A percentile compares a stretch with the other conserved stretches of the same genome.
Evolutionary conservation across 495 filamentous ascomycete species (phyloP).

Genomic region (Xylaria palmicola): DNA sequence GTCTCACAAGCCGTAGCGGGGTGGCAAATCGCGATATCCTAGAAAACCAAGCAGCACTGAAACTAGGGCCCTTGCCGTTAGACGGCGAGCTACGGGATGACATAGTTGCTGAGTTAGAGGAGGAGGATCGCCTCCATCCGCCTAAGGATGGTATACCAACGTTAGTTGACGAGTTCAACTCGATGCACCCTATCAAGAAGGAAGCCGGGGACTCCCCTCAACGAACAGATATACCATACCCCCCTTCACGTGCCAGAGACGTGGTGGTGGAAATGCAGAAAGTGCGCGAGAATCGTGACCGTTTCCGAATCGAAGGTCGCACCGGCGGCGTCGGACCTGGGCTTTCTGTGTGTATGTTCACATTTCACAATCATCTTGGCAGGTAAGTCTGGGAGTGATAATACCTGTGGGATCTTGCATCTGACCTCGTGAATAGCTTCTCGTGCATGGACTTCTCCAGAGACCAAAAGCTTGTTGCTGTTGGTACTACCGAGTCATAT

Average conservation of each 20-base stretch:
- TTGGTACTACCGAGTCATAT: slow-evolving; percentile 88
- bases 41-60: slow-evolving; percentile 56
- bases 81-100: slow-evolving; percentile 76
- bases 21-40: slow-evolving; percentile 72
- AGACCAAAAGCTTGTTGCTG: slow-evolving; percentile 79
- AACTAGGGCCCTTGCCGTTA: slow-evolving; percentile 76
- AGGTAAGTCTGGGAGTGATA: slow-evolving; percentile 53
- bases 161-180: slow-evolving; percentile 75
- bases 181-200: slow-evolving; percentile 73
- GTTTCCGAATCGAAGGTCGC: slow-evolving; percentile 77
- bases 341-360: slow-evolving; percentile 90
- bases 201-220: slow-evolving; percentile 83
- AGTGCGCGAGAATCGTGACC: slow-evolving; percentile 89
- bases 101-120: slow-evolving; percentile 76
- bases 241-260: slow-evolving; percentile 80
- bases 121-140: slow-evolving; percentile 71
- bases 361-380: slow-evolving; percentile 93
- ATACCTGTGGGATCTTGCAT: background rate
- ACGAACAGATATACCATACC: slow-evolving; percentile 75
- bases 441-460: slow-evolving; percentile 92
- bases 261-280: slow-evolving; percentile 92
- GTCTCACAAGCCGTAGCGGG: slow-evolving; percentile 70
- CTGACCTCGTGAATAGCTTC: slow-evolving; percentile 53
- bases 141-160: slow-evolving; percentile 62
- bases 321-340: slow-evolving; percentile 78